Base-by-base conservation (phyloP, 495 filamentous ascomycete species). In the Usnea hakonensis region DNA sequence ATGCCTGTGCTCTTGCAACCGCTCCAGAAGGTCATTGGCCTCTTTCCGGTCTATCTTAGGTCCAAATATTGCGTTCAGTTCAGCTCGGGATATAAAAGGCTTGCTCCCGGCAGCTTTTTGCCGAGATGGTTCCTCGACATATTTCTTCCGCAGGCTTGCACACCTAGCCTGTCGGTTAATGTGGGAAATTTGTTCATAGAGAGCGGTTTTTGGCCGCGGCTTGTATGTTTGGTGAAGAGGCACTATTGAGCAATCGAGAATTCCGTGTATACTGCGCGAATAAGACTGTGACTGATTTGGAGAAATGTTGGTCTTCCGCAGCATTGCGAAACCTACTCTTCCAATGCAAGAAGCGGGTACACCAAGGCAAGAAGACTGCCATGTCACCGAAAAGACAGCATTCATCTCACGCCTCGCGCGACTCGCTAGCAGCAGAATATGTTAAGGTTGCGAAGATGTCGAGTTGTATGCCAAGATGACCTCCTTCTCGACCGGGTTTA, bases 1-100 rank as follows among this genome's bases (percentile, higher is more conserved):
- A 16, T 90, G 76, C 26, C 91, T 84, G 52, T 89, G 83, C 32
- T 83, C 83, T 68, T 96, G 90, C 3, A 95, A 74, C 37, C 90
- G 80, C 33, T 75, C 74, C 7, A 96, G 73, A 19, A 91, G 73
- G 30, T 77, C 76, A 68, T 91, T 92, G 54, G 83, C 91, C 26
- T 75, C 67, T 4, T 70, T 64, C 1, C 74, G 72, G 28, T 77
- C 69, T 28, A 88, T 67, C 14, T 75, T 72, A 0, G 74, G 68
- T 2, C 85, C 84, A 64, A 95, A 93, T 5, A 94, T 81, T 14
- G 63, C 53, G 11, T 79, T 74, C n/a, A 89, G 78, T 50, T 90
- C 82, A 8, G 72, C 67, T 16, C 78, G 72, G 1, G 78, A 75
- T 19, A 89, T 75, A 9, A 38, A 30, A 37, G 50, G 21, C 17